Conservation (phyloP, 441 rosid genomes). For the Macaranga tanarius region DNA sequence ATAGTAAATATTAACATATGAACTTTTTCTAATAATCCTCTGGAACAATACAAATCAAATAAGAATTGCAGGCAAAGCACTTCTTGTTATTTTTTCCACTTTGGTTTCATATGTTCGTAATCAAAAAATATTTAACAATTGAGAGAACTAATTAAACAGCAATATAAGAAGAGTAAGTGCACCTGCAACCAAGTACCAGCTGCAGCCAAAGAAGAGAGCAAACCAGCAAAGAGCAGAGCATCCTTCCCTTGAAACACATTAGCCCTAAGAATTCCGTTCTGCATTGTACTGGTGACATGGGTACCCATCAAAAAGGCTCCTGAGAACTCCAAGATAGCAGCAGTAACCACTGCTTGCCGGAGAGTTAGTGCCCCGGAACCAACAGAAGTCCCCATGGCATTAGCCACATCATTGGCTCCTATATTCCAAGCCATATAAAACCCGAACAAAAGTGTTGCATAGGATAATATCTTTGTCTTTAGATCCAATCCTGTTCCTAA, state of each 20-base stretch:
- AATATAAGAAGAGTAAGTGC: background rate
- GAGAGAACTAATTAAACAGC: background rate
- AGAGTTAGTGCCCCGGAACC: constrained; percentile 88
- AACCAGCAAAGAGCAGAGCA: constrained; percentile 78
- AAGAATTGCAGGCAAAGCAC: background rate
- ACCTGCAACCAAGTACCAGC: constrained; percentile 99
- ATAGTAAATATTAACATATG: too few relatives aligned
- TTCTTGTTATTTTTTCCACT: constrained; percentile 8
- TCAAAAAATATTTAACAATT: background rate
- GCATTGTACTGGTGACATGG: constrained; percentile 95
- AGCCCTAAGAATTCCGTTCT: constrained; percentile 88
- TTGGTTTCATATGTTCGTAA: background rate
- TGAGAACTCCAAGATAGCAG: constrained; percentile 92
- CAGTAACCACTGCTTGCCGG: constrained; percentile 86
- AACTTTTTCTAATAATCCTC: too few relatives aligned
- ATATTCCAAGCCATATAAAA: constrained; percentile 99
- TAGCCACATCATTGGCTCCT: constrained; percentile 98
- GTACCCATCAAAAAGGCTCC: constrained; percentile 97
- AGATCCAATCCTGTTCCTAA: constrained; percentile 59
- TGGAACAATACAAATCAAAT: background rate
- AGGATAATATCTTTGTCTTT: constrained; percentile 71
- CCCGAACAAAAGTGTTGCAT: constrained; percentile 71
- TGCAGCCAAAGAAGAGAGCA: constrained; percentile 88
- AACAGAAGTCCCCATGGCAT: constrained; percentile 99
- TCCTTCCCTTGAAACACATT: constrained; percentile 87